Evolutionary conservation across 2,329 filamentous ascomycete species (phyloP).

Genomic region (Penicillium janthinellum): DNA sequence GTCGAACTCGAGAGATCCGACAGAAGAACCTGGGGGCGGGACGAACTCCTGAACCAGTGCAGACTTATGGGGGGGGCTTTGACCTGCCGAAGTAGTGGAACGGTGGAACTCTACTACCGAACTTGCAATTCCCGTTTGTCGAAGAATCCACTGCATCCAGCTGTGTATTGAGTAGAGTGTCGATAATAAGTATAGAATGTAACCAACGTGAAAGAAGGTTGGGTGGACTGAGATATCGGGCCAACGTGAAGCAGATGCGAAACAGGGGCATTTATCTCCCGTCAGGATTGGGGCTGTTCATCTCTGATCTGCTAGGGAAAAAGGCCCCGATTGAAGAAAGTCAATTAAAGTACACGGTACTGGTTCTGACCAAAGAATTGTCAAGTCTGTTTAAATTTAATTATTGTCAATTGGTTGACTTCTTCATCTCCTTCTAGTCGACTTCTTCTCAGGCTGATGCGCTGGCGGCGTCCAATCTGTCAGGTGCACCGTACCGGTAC

Average conservation of each 20-base stretch:
- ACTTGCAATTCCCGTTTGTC: neutral
- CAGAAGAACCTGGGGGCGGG: conserved; percentile 19
- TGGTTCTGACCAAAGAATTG: neutral
- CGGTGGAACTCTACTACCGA: conserved; percentile 9
- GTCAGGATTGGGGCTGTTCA: neutral
- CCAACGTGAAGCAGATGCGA: conserved; percentile 3
- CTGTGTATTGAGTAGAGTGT: neutral
- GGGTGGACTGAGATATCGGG: neutral
- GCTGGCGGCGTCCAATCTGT: neutral
- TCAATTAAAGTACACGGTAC: neutral
- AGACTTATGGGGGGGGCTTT: neutral
- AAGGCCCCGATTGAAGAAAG: neutral
- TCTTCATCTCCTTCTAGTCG: neutral
- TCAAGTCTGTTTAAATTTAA: neutral
- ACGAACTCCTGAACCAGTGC: conserved; percentile 25
- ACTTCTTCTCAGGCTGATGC: neutral
- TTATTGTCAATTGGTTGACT: neutral
- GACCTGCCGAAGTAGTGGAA: conserved; percentile 4
- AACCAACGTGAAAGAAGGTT: neutral
- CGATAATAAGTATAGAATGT: too few species aligned
- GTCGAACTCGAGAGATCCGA: neutral
- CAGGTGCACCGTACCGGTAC: neutral
- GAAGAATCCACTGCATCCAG: too few species aligned
- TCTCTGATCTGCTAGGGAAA: neutral
- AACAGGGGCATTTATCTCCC: conserved; percentile 6